Evolutionary conservation across 2,329 filamentous ascomycete species (phyloP).

Genomic region (Alternaria postmessia): DNA sequence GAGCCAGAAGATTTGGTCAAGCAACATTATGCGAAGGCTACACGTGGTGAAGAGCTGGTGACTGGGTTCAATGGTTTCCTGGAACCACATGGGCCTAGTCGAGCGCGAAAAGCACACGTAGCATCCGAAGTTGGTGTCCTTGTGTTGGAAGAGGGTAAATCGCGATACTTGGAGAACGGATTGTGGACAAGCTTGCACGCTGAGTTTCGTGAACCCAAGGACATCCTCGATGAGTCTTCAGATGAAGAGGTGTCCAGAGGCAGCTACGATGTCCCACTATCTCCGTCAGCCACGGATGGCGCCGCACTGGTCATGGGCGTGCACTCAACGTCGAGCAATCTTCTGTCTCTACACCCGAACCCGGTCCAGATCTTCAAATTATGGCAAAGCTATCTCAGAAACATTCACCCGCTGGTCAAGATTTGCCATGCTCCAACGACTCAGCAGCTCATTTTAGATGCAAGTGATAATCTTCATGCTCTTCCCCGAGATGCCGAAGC

Average conservation of each 20-base stretch:
- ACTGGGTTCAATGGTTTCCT: constrained; percentile 10
- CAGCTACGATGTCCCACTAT: neutral
- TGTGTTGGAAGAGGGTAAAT: constrained; percentile 37
- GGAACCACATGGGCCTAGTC: neutral
- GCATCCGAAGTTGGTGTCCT: constrained; percentile 29
- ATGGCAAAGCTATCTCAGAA: constrained; percentile 75
- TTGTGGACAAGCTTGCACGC: constrained; percentile 43
- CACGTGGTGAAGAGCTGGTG: neutral
- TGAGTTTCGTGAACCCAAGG: constrained; percentile 40
- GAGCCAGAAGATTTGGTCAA: constrained; percentile 36
- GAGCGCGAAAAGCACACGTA: neutral
- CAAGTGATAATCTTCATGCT: constrained; percentile 63
- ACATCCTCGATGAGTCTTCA: constrained; percentile 41
- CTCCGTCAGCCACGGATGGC: constrained; percentile 16
- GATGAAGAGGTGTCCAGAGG: constrained; percentile 32
- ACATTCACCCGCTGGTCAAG: constrained; percentile 42
- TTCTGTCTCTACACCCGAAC: constrained; percentile 65
- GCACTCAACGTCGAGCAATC: constrained; percentile 14
- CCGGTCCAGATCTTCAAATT: constrained; percentile 72
- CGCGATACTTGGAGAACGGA: constrained; percentile 43
- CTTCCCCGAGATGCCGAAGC: constrained; percentile 68
- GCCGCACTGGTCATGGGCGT: constrained; percentile 32
- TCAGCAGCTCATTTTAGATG: constrained; percentile 67
- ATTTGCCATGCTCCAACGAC: constrained; percentile 38
- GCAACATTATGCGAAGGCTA: constrained; percentile 10